A percentile compares a stretch with the other conserved stretches of the same genome.
Conservation (phyloP, 306 rosid genomes). For the Mimosa bimucronata region DNA sequence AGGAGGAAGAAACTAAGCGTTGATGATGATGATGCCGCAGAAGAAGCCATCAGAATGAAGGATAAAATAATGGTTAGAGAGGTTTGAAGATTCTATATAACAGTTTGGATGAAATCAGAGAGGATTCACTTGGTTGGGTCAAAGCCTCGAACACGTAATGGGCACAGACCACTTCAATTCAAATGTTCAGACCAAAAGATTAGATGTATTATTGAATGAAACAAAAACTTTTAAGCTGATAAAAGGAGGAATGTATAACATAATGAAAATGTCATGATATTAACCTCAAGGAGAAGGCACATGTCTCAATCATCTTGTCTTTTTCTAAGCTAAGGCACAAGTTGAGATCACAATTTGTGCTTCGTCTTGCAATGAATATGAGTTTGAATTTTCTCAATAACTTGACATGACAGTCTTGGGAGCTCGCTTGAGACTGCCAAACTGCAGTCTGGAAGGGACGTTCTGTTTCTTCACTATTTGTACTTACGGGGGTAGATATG, state of each 20-base stretch:
- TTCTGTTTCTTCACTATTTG: not conserved
- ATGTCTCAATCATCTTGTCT: not conserved
- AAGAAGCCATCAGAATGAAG: slow-evolving; percentile 42
- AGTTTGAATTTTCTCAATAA: not conserved
- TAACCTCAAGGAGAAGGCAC: not conserved
- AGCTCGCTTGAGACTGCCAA: not conserved
- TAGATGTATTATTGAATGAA: not conserved
- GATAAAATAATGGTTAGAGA: not conserved
- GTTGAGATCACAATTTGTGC: not conserved
- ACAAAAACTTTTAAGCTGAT: not conserved
- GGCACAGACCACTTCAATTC: not conserved
- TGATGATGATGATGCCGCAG: not conserved
- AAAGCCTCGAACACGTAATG: not conserved
- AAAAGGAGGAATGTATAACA: not conserved
- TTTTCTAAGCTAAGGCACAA: not conserved
- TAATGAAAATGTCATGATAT: not conserved
- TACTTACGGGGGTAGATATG: not conserved
- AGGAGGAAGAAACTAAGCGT: slow-evolving; percentile 38
- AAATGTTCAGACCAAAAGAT: not conserved
- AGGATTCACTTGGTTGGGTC: not conserved
- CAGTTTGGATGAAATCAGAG: not conserved
- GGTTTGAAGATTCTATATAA: not conserved
- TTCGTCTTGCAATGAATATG: not conserved
- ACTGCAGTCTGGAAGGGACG: not conserved
- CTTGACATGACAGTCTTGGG: not conserved